Percentiles rank a stretch among this genome's conserved stretches.
Conservation (phyloP, 179 eudicot species). For the Silene noctiflora region DNA sequence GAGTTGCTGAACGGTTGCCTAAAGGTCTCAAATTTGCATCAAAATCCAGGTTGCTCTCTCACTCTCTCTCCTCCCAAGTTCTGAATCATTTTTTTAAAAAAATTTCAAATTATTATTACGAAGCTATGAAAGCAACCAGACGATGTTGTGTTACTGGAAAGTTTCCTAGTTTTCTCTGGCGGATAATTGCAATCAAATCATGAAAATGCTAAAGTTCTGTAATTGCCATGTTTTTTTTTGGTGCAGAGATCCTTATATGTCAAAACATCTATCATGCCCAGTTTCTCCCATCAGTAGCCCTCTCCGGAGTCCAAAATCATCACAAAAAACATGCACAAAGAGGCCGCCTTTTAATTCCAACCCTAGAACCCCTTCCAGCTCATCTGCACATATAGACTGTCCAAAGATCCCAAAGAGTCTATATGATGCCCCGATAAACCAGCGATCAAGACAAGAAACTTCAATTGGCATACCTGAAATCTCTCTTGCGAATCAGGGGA, state of each 20-base stretch:
- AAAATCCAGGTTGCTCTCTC: slow-evolving; percentile 22
- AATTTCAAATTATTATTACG: too few relatives aligned
- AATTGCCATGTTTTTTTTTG: slow-evolving; percentile 4
- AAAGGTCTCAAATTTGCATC: slow-evolving; percentile 36
- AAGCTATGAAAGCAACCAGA: too few relatives aligned
- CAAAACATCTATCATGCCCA: slow-evolving; percentile 68
- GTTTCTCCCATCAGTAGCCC: slow-evolving; percentile 87
- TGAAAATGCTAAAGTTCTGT: not conserved
- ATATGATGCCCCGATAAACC: not conserved
- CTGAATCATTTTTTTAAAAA: too few relatives aligned
- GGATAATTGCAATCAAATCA: not conserved
- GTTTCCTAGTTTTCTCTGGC: too few relatives aligned
- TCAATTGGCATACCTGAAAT: slow-evolving; percentile 5
- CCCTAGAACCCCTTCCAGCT: slow-evolving; percentile 56
- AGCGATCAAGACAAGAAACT: slow-evolving; percentile 13
- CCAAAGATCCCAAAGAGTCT: not conserved
- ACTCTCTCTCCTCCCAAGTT: not conserved
- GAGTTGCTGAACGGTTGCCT: slow-evolving; percentile 66
- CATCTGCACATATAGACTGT: slow-evolving; percentile 43
- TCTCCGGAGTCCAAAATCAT: slow-evolving; percentile 49
- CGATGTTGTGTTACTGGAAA: too few relatives aligned
- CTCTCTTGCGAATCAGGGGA: not conserved
- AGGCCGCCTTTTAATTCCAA: slow-evolving; percentile 54
- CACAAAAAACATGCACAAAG: slow-evolving; percentile 47
- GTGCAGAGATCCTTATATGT: slow-evolving; percentile 47